Evolutionary conservation across 2,329 filamentous ascomycete genomes (phyloP).

Genomic region (Aspergillus clavatus): DNA sequence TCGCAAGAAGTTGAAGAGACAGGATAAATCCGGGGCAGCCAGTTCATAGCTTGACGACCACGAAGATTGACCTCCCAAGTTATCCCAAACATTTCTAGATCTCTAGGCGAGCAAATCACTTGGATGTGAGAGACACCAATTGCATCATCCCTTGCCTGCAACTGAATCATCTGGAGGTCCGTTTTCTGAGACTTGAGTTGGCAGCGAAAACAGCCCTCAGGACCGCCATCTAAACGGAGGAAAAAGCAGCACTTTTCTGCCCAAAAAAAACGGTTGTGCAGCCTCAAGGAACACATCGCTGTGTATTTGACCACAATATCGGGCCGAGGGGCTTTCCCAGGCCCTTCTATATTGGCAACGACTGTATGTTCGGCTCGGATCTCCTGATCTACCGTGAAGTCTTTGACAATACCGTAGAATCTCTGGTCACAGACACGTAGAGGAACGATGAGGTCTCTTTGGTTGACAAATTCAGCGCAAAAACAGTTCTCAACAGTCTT

Average conservation of each 20-base stretch:
- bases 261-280: slow-evolving; percentile 27
- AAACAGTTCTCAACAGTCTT: slow-evolving; percentile 27
- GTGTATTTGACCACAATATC: slow-evolving; percentile 21
- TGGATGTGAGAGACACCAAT: slow-evolving; percentile 19
- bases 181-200: slow-evolving; percentile 10
- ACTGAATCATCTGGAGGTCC: slow-evolving; percentile 16
- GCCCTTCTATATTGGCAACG: neutral
- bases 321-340: slow-evolving; percentile 5
- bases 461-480: slow-evolving; percentile 24
- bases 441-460: slow-evolving; percentile 22
- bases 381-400: slow-evolving; percentile 27
- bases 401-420: slow-evolving; percentile 27
- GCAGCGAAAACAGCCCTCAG: slow-evolving; percentile 21
- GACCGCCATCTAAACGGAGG: slow-evolving; percentile 28
- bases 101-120: slow-evolving; percentile 21
- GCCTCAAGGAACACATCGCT: slow-evolving; percentile 25
- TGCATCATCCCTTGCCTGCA: slow-evolving; percentile 7
- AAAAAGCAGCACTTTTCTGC: slow-evolving; percentile 27
- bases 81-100: slow-evolving; percentile 22
- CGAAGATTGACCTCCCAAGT: slow-evolving; percentile 21
- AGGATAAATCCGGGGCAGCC: slow-evolving; percentile 26
- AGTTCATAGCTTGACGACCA: slow-evolving; percentile 10
- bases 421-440: slow-evolving; percentile 23
- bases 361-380: slow-evolving; percentile 10
- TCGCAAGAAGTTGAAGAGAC: slow-evolving; percentile 6